Base-by-base conservation (phyloP, 2,329 filamentous ascomycete species). In the Epichloe sp. region DNA sequence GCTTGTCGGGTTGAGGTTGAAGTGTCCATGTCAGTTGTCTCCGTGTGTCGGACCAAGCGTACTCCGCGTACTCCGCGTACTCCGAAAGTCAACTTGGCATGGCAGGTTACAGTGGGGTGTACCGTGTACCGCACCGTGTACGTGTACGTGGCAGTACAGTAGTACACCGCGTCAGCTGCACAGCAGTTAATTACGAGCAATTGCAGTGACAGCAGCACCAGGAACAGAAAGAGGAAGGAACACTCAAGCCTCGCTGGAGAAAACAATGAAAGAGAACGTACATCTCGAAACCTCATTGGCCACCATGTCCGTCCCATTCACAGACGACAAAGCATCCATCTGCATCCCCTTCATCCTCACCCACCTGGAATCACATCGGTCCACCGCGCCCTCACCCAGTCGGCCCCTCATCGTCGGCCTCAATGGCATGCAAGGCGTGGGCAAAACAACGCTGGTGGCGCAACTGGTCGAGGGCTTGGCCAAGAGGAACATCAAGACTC, bases 341-440 rank as follows among this genome's bases (percentile, higher is more conserved):
- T 88, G 85, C 69, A 79, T 90, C 56, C 83, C 85, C 21, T 93
- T 91, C 65, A 85, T 89, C 54, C 74, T 86, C 37, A 69, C 77
- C 40, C 78, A 75, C 44, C 71, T 88, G 52, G 63, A 72, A 53
- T 56, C 65, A 37, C 77, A 84, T 63, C 70, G 69, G 54, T 52
- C 63, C 49, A 59, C n/a, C 41, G 51, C 55, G 34, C 57, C 69
- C 40, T 19, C 45, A 3, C 44, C 36, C 67, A 51, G 57, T 60
- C 77, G 76, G 19, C 88, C 89, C 31, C 63, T 95, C 66, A 80
- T 95, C 64, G 76, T 96, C 55, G 91, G 89, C 45, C 77, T 97
- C 60, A 95, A 94, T 60, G 91, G 90, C 54, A 81, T 95, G 31
- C 91, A 96, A 69, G 91, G 91, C 54, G 85, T 87, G 38, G 91